These are phyloP conservation scores for Phellinidium pouzarii DNA, from an alignment of 1,284 basidiomycete genomes.

Conservation along the genomic window DNA sequence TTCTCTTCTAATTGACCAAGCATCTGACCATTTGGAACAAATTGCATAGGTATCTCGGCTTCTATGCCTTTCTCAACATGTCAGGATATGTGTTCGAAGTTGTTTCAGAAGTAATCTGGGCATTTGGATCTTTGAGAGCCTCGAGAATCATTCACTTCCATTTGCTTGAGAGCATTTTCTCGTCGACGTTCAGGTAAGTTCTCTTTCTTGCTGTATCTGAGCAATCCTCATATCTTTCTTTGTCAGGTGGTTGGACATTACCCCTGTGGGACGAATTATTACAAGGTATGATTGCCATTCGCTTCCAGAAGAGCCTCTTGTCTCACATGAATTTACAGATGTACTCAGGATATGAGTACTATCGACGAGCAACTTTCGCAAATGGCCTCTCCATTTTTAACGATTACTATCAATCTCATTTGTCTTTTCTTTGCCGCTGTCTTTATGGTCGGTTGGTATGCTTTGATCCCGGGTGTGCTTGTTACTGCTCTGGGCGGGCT, in stretches of 20 bases:
- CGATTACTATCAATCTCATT: background rate
- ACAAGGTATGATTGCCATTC: conserved; percentile 38
- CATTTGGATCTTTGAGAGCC: background rate
- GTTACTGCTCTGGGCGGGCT: conserved; percentile 16
- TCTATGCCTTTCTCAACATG: conserved; percentile 22
- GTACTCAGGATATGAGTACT: conserved; percentile 19
- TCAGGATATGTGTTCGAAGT: too few species aligned
- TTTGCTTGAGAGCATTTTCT: conserved; percentile 25
- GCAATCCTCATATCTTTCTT: background rate
- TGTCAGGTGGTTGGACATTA: conserved; percentile 32
- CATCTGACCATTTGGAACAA: background rate
- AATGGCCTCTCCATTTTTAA: background rate
- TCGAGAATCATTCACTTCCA: background rate
- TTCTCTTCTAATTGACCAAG: background rate
- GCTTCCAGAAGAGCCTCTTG: conserved; percentile 28
- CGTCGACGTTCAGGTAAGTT: conserved; percentile 28
- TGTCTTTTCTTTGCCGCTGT: background rate
- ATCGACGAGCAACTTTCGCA: conserved; percentile 33
- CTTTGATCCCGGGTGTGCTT: conserved; percentile 15
- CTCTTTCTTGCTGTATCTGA: background rate
- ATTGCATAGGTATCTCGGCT: conserved; percentile 18
- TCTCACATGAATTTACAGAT: conserved; percentile 19
- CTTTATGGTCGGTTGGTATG: conserved; percentile 2
- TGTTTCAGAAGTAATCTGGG: too few species aligned
- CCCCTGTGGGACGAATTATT: conserved; percentile 36